These are phyloP conservation scores for Fonsecaea nubica DNA, from an alignment of 2,329 filamentous ascomycete species.

Conservation along the genomic window DNA sequence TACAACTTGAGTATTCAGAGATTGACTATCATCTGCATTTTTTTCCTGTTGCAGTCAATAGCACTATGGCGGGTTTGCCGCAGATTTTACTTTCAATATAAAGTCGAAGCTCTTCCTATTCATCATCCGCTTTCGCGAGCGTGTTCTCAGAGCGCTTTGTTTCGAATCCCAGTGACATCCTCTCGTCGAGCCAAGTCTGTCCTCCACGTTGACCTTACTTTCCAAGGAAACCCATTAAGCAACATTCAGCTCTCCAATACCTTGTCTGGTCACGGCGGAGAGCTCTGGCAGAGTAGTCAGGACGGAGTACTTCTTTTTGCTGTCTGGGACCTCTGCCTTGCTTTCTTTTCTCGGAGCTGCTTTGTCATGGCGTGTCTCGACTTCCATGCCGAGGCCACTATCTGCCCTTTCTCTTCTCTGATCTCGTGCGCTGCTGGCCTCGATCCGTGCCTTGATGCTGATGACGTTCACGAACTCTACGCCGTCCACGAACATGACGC, in stretches of 20 bases:
- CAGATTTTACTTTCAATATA: neutral
- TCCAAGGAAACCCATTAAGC: neutral
- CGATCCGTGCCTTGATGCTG: constrained; percentile 29
- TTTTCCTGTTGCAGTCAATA: neutral
- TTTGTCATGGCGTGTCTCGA: neutral
- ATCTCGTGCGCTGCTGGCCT: constrained; percentile 6
- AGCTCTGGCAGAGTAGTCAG: neutral
- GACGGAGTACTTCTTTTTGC: constrained; percentile 3
- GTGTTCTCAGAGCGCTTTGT: neutral
- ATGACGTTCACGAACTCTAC: constrained; percentile 37
- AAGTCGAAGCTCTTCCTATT: neutral
- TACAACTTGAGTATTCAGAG: neutral
- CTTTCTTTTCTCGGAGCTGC: neutral
- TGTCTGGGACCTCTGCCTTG: neutral
- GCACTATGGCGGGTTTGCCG: neutral
- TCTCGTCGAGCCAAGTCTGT: neutral
- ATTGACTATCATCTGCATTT: too few species aligned
- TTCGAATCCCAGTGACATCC: neutral
- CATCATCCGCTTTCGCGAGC: neutral
- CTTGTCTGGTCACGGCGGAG: neutral
- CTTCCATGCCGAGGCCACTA: constrained; percentile 17
- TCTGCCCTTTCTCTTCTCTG: constrained; percentile 13
- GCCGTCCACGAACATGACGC: constrained; percentile 31
- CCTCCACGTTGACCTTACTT: neutral
- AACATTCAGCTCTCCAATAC: neutral